Base-by-base conservation (phyloP, 495 filamentous ascomycete species). In the Xylaria palmicola region DNA sequence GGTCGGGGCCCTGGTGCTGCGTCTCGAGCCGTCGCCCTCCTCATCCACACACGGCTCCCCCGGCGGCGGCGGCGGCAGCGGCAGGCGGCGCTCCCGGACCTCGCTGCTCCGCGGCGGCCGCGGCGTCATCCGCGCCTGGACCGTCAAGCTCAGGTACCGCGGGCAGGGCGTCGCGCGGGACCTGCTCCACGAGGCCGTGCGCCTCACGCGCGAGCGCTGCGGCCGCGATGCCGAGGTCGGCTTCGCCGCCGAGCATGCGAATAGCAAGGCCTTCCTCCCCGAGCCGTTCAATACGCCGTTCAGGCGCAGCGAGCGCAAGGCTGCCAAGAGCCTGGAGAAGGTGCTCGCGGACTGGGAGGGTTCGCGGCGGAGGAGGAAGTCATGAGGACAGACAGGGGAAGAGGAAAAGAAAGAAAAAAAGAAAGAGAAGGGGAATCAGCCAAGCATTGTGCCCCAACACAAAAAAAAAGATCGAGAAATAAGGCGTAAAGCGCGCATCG, bases 41-140 rank as follows among this genome's bases (percentile, higher is more conserved):
- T 68, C 62, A 49, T 49, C 59, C 20, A 20, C 60, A 6, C 54
- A 32, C 32, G 27, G n/a, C 45, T 58, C 61, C 13, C 32, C 12
- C 29, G 43, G 44, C 44, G 17, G 36, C 19, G 59, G 61, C 29
- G 43, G 44, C 44, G 17, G 36, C 19, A 49, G 61, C n/a, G 54
- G 56, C 10, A 69, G 63, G 48, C 69, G 67, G 27, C 60, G 66
- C 26, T 51, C 53, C 19, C 62, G 71, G 32, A 62, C 53, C 39
- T 63, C 69, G 24, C 50, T 69, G 62, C 64, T 70, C 19, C 68
- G 63, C 37, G 83, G 76, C 9, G 83, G 78, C 27, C 70, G 72
- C 52, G 82, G 78, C 4, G 72, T 89, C 17, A 86, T 93, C 47
- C 77, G 87, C 22, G 90, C 88, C 0, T 93, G 90, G 89, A 90